phyloP scores from a whole-genome alignment of 441 rosid species.

The Euphorbia schlechtendalii region DNA sequence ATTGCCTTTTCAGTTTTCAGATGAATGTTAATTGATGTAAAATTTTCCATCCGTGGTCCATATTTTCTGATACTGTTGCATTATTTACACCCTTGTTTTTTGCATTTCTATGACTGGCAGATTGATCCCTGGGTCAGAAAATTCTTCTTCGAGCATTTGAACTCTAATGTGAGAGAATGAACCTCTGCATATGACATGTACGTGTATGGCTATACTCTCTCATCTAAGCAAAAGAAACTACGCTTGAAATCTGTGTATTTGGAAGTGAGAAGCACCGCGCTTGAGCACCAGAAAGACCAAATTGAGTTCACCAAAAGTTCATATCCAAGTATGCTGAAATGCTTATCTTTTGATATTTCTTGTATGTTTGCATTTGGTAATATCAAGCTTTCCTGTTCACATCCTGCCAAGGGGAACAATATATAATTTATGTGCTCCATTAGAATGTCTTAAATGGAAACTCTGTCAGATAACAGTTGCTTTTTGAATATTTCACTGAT shows the following conservation, averaged over 20 bases:
- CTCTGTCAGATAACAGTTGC: not conserved
- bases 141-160: not conserved
- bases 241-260: not conserved
- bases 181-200: not conserved
- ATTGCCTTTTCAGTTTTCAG: not conserved
- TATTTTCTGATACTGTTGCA: not conserved
- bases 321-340: not conserved
- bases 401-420: not conserved
- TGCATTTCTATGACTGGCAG: not conserved
- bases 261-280: not conserved
- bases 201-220: not conserved
- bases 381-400: not conserved
- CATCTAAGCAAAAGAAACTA: not conserved
- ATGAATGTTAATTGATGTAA: slow-evolving; percentile 3
- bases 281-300: not conserved
- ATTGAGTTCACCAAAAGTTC: not conserved
- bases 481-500: not conserved
- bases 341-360: not conserved
- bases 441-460: not conserved
- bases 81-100: not conserved
- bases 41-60: slow-evolving; percentile 1
- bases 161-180: not conserved
- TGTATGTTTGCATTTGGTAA: not conserved
- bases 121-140: not conserved
- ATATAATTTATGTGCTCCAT: not conserved